Evolutionary conservation across 306 rosid genomes (phyloP), one percentile per base, ranked within the genome.

Genomic region (Prunus salicina): DNA sequence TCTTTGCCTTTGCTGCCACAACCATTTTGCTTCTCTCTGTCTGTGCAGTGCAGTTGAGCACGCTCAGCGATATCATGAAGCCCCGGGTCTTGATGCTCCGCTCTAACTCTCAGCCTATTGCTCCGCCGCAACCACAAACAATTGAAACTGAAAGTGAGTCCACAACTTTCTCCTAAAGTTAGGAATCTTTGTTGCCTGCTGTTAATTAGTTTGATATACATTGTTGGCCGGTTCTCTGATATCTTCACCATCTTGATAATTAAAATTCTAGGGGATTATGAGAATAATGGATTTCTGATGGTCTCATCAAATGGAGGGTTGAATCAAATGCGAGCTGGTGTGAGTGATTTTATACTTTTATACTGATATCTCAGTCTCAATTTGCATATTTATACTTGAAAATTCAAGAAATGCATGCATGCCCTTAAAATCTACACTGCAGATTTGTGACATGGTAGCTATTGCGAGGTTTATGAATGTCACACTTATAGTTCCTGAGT

Each of bases 401-500:
- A 25, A 74, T 73, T 45, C 38, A 58, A 19, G 0, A 2, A 9
- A 55, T n/a, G 24, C 61, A 5, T 34, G 1, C 38, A 34, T 34
- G 38, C 22, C 0, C n/a, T 2, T 18, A 55, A 45, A 27, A 19
- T 30, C 71, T 47, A 4, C 38, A 10, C 5, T 71, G 82, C 86
- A 88, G 93, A 88, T 90, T 50, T 86, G 96, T 82, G 96, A 90
- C 78, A 88, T 90, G 96, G 93, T 85, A 19, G 82, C 89, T 16
- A 76, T 90, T 10, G 93, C 93, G 22, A 77, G 84, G 55, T 76
- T 75, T 72, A 53, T 90, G 68, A 88, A 88, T 67, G 88, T 87
- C 45, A 90, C 96, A 5, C 87, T 90, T 47, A 72, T 90, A 64
- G 93, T 90, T 60, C 96, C 96, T 2, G 85, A 87, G 72, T 30